Evolutionary conservation across 1,284 basidiomycete species (phyloP), one percentile per base, ranked within the genome.

Genomic region (Pseudozyma tsukubaensis): DNA sequence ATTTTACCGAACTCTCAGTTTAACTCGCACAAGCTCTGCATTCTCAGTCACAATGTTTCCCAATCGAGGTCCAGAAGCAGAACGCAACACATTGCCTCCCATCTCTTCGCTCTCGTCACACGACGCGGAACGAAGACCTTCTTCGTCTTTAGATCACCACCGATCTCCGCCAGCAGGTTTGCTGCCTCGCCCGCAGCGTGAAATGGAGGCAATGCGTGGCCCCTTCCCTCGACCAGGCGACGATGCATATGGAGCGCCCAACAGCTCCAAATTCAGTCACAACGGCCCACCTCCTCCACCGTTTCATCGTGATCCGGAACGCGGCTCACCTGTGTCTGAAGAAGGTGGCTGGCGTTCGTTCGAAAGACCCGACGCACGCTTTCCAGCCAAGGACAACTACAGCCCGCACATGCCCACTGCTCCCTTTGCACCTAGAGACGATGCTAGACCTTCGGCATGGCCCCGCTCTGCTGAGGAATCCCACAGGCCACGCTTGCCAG

Each of bases 11-110:
- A 12, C 24, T 29, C 16, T 18, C 32, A 14, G n/a, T 8, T 7
- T 14, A 2, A 47, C 24, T 32, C 13, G 50, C 18, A 39, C 21
- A 19, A 39, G 49, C 14, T 39, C 13, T 14, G 36, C 35, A 12
- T 11, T 14, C 7, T 13, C 37, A 32, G 24, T n/a, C 54, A 51
- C 29, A 43, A 69, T 69, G 67, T 59, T 59, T 24, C 52, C 56
- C 10, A 43, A 8, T 19, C 56, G 60, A 48, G 40, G 49, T 10
- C 39, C 57, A 1, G 67, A 69, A 63, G 52, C 48, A 36, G 67
- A 59, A 39, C 67, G 60, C 48, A 59, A 59, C n/a, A 59, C 67
- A n/a, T 57, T 69, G 7, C 60, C 67, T 9, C 57, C 60, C 45
- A 69, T 69, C 44, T 59, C 67, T n/a, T 37, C 59, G 6, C 54